Evolutionary conservation across 2,329 filamentous ascomycete genomes (phyloP).

Genomic region (Periglandula ipomoeae): DNA sequence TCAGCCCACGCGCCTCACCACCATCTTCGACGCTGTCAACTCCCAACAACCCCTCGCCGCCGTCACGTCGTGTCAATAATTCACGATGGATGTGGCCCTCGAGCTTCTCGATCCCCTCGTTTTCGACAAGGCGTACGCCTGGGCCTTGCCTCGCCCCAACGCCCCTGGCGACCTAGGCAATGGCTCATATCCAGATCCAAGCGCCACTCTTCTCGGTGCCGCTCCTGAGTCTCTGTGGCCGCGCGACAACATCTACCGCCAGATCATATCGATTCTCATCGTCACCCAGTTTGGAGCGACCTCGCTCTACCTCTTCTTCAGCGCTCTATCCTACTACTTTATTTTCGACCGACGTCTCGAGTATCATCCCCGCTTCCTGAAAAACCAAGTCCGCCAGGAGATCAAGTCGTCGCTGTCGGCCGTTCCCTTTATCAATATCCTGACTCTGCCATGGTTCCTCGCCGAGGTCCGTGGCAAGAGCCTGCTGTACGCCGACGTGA

Average conservation of each 20-base stretch:
- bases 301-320: conserved; percentile 54
- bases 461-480: conserved; percentile 38
- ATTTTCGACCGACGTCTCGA: conserved; percentile 41
- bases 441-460: conserved; percentile 36
- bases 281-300: conserved; percentile 30
- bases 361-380: conserved; percentile 37
- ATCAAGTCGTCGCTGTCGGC: conserved; percentile 32
- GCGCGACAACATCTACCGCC: conserved; percentile 32
- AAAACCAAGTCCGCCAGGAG: conserved; percentile 37
- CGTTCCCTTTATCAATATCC: conserved; percentile 33
- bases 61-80: neutral
- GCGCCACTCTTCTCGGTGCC: conserved; percentile 7
- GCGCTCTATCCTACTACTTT: conserved; percentile 63
- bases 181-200: conserved; percentile 6
- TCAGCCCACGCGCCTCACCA: too few species aligned
- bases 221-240: conserved; percentile 21
- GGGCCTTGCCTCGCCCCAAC: conserved; percentile 21
- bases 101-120: conserved; percentile 32
- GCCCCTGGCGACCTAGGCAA: conserved; percentile 4
- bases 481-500: conserved; percentile 28
- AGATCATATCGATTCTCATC: conserved; percentile 27
- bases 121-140: conserved; percentile 31
- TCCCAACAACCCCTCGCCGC: neutral
- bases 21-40: too few species aligned
- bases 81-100: conserved; percentile 28